Conservation (phyloP, 2,329 filamentous ascomycete species). For the Fusarium sp. region DNA sequence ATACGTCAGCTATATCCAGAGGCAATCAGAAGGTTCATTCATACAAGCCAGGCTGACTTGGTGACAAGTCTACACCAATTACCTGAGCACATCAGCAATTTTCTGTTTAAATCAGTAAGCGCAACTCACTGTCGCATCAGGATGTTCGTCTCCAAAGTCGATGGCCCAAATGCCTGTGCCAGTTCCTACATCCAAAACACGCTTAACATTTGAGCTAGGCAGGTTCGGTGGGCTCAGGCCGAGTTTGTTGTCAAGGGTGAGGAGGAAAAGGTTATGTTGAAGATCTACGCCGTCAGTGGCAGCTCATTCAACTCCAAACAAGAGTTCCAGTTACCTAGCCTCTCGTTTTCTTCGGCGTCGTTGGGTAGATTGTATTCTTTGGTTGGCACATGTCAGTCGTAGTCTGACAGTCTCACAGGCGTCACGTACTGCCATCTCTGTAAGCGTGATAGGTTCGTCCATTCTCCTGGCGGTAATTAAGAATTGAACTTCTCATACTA, state of each 20-base stretch:
- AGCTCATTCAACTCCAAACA: fast-evolving
- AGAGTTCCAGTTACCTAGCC: constrained; percentile 3
- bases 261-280: constrained; percentile 21
- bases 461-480: constrained; percentile 19
- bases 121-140: constrained; percentile 1
- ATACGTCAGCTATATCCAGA: not conserved
- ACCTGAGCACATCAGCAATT: not conserved
- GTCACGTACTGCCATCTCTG: constrained; percentile 17
- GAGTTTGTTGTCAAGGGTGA: constrained; percentile 23
- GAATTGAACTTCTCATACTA: constrained; percentile 25
- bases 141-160: constrained; percentile 27
- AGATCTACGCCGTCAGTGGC: not conserved
- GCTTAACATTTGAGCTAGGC: not conserved
- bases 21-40: fast-evolving
- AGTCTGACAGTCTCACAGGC: fast-evolving
- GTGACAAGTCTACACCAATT: constrained; percentile 25
- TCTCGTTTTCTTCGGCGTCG: constrained; percentile 18
- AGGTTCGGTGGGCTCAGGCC: constrained; percentile 16
- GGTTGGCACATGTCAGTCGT: not conserved
- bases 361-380: constrained; percentile 27
- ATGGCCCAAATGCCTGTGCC: constrained; percentile 29
- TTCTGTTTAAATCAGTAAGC: too few relatives aligned
- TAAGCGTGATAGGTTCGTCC: constrained; percentile 29
- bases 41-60: constrained; percentile 22
- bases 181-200: constrained; percentile 27